Percentiles rank a stretch among this genome's conserved stretches.
Conservation (phyloP, 345 rosid species). For the Boechera stricta region DNA sequence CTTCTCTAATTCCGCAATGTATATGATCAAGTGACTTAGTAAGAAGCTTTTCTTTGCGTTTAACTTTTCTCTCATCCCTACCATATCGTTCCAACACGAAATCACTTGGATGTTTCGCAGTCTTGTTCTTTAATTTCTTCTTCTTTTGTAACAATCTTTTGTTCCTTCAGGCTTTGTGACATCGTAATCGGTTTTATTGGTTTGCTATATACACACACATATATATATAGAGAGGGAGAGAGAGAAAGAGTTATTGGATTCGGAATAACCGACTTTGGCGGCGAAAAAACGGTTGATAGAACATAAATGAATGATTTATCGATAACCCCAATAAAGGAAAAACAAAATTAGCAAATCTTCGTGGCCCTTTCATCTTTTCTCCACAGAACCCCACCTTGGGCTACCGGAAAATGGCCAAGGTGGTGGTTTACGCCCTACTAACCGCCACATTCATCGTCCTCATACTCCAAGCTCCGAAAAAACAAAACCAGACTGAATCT, state of each 20-base stretch:
- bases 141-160: conserved; percentile 20
- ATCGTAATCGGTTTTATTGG: conserved; percentile 34
- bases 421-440: conserved; percentile 58
- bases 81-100: conserved; percentile 13
- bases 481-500: conserved; percentile 21
- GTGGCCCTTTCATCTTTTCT: conserved; percentile 27
- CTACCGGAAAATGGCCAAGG: conserved; percentile 63
- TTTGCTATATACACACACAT: conserved; percentile 18
- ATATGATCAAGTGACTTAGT: conserved; percentile 50
- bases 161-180: conserved; percentile 23
- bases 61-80: conserved; percentile 15
- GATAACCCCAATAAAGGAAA: conserved; percentile 21
- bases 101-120: conserved; percentile 34
- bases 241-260: conserved; percentile 5
- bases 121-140: conserved; percentile 19
- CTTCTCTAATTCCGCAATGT: conserved; percentile 47
- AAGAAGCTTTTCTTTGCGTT: conserved; percentile 30
- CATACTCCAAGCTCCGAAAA: conserved; percentile 36
- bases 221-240: background rate
- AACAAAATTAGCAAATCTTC: conserved; percentile 21
- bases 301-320: background rate
- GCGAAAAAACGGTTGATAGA: conserved; percentile 32
- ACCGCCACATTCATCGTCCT: conserved; percentile 50
- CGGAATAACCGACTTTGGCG: conserved; percentile 57
- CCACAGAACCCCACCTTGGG: conserved; percentile 41